A percentile compares a stretch with the other conserved stretches of the same genome.
Evolutionary conservation across 2,329 filamentous ascomycete genomes (phyloP).

Genomic region (Penicillium sp.): DNA sequence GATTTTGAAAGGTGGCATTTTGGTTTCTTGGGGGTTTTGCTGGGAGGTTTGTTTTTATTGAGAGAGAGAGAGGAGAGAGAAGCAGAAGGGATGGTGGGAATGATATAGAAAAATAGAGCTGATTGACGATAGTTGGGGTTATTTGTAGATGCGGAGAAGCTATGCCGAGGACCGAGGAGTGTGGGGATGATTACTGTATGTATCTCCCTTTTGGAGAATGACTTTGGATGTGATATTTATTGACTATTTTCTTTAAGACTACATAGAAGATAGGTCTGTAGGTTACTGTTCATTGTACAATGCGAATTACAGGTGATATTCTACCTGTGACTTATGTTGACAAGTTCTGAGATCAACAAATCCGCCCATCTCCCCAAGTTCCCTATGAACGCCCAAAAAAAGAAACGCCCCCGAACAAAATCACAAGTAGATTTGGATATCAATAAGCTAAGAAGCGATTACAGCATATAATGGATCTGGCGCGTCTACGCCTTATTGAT

Average conservation of each 20-base stretch:
- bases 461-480: background rate
- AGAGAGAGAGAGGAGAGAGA: background rate
- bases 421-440: constrained; percentile 20
- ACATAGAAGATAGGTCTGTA: background rate
- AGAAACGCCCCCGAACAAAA: constrained; percentile 17
- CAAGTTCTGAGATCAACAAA: constrained; percentile 14
- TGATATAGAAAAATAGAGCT: background rate
- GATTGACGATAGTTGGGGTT: background rate
- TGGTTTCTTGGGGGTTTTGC: background rate
- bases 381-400: constrained; percentile 17
- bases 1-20: constrained; percentile 31
- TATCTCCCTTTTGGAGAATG: background rate
- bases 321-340: background rate
- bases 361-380: constrained; percentile 5
- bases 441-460: constrained; percentile 8
- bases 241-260: background rate
- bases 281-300: background rate
- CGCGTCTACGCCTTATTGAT: constrained; percentile 70
- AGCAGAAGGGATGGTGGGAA: background rate
- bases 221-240: background rate
- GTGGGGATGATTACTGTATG: constrained; percentile 8
- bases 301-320: constrained; percentile 2
- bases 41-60: background rate
- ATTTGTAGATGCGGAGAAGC: constrained; percentile 19
- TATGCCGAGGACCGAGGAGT: constrained; percentile 26